Conservation (phyloP, 2,329 filamentous ascomycete genomes). For the Colletotrichum musae region DNA sequence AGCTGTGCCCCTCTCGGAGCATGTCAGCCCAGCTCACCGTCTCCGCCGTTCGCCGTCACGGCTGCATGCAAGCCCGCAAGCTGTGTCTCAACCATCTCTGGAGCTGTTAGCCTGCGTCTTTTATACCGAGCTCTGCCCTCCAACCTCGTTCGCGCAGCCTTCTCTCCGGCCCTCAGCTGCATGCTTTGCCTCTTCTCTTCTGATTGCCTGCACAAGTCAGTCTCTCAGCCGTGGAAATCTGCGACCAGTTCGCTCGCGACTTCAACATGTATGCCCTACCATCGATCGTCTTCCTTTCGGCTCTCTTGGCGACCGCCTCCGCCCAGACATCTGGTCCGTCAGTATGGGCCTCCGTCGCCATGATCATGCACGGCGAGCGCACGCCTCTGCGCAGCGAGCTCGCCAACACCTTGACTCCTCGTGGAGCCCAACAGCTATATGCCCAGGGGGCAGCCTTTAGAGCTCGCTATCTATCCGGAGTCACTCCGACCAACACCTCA, state of each 20-base stretch:
- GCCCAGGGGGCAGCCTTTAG: slow-evolving; percentile 64
- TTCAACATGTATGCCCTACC: slow-evolving; percentile 43
- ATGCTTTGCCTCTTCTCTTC: not conserved
- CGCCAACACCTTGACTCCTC: slow-evolving; percentile 60
- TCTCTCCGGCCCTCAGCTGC: not conserved
- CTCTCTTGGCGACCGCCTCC: slow-evolving; percentile 45
- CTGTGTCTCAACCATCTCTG: not conserved
- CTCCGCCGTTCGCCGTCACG: not conserved
- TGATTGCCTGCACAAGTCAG: not conserved
- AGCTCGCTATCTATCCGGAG: slow-evolving; percentile 60
- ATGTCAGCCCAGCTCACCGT: slow-evolving; percentile 4
- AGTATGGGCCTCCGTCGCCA: slow-evolving; percentile 66
- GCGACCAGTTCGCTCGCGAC: not conserved
- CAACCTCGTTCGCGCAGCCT: not conserved
- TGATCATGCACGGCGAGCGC: slow-evolving; percentile 68
- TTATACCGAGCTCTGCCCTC: slow-evolving; percentile 18
- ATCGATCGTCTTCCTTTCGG: slow-evolving; percentile 41
- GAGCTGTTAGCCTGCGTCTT: slow-evolving; percentile 5
- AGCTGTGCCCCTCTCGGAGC: not conserved
- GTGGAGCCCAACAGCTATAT: slow-evolving; percentile 68
- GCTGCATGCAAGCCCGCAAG: slow-evolving; percentile 14
- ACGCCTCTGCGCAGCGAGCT: slow-evolving; percentile 56
- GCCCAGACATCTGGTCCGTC: slow-evolving; percentile 54
- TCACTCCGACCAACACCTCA: slow-evolving; percentile 43
- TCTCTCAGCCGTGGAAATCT: not conserved